phyloP scores from a whole-genome alignment of 2,329 filamentous ascomycete species.

The Didymella exigua region DNA sequence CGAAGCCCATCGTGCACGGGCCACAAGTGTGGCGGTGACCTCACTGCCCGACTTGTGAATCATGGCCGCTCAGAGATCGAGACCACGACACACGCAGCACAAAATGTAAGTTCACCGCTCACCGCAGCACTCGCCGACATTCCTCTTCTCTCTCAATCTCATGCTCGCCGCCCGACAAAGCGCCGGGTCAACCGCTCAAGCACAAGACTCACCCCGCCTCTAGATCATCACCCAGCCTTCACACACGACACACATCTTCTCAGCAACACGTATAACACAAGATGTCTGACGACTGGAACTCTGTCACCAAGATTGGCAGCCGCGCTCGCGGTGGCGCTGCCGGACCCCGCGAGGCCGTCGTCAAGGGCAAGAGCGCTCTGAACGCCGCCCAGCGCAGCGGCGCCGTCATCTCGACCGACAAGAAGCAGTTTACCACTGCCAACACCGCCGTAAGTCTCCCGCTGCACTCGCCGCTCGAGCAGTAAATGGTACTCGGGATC shows the following conservation, averaged over 20 bases:
- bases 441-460: slow-evolving; percentile 69
- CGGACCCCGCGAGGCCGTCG: slow-evolving; percentile 78
- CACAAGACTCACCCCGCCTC: slow-evolving; percentile 19
- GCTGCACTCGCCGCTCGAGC: too few relatives aligned
- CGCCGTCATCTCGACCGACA: slow-evolving; percentile 80
- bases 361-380: slow-evolving; percentile 80
- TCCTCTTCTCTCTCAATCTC: slow-evolving; percentile 6
- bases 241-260: slow-evolving; percentile 13
- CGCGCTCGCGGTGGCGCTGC: slow-evolving; percentile 73
- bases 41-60: slow-evolving; percentile 17
- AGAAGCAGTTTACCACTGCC: slow-evolving; percentile 76
- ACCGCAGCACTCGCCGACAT: background rate
- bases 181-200: slow-evolving; percentile 1
- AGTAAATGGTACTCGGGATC: too few relatives aligned
- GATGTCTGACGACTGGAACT: slow-evolving; percentile 84
- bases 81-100: slow-evolving; percentile 10
- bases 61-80: slow-evolving; percentile 18
- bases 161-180: slow-evolving; percentile 17
- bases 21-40: slow-evolving; percentile 17
- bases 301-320: slow-evolving; percentile 90
- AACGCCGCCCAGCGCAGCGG: slow-evolving; percentile 89
- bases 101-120: slow-evolving; percentile 16
- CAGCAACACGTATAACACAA: slow-evolving; percentile 25
- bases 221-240: slow-evolving; percentile 15
- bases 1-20: slow-evolving; percentile 8